Base-by-base conservation (phyloP, 2,329 filamentous ascomycete genomes). In the Penicillium sp. region DNA sequence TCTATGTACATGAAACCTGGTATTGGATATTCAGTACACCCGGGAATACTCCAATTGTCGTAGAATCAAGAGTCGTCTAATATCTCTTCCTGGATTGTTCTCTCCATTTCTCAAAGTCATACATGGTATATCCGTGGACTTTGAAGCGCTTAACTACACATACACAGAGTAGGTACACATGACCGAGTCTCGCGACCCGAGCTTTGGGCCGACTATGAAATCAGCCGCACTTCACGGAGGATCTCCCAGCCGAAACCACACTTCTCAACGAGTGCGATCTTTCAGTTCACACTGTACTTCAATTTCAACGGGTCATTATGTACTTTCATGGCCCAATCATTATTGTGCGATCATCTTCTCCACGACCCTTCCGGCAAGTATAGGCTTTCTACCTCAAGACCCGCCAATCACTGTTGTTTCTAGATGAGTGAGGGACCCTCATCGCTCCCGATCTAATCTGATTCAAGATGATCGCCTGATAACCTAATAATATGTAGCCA, bases 381-480 rank as follows among this genome's bases (percentile, higher is more conserved):
- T 48, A 48, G 8, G 45, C 25, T 6, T n/a, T 46, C 16, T 4
- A n/a, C 2, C 25, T 28, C 2, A 8, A 8, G 11, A 48, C 45
- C 45, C 45, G 16, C 45, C 45, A 48, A 48, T 48, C 45, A 48
- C 25, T 48, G 45, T 14, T 48, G 26, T 48, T 48, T 48, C 45
- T 5, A 8, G 26, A 26, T 48, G 43, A 46, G 26, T 48, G 26
- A 48, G n/a, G 45, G 45, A 48, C n/a, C 45, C n/a, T 48, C 45
- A 48, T 46, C 43, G 43, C 43, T 14, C 25, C 13, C 1, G 28
- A 28, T 22, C 42, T 22, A 25, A 16, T 11, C 35, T 16, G 2
- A 19, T 13, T 3, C 11, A 26, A 28, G 43, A 46, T 46, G 43
- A 46, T 25, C 43, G 4, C 25, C n/a, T 16, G 25, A 22, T 46